These are phyloP conservation scores for Neofusicoccum umdonicola DNA, from an alignment of 2,329 filamentous ascomycete genomes.

Conservation along the genomic window DNA sequence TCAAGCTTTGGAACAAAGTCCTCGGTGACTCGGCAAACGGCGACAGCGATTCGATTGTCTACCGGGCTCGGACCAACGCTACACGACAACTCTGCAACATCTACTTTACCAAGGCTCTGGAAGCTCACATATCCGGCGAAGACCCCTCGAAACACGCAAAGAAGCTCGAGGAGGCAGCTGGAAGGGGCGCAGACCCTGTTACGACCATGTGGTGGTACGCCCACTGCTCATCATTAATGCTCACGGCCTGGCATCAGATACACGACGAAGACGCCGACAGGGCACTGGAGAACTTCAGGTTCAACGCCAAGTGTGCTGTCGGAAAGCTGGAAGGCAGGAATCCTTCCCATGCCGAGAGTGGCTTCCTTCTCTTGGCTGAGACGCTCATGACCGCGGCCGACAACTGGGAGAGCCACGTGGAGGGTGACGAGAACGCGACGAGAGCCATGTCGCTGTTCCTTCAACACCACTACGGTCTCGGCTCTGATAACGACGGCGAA, in stretches of 20 bases:
- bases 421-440: slow-evolving; percentile 6
- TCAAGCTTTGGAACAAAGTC: slow-evolving; percentile 11
- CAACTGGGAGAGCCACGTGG: slow-evolving; percentile 9
- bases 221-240: slow-evolving; percentile 12
- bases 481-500: not conserved
- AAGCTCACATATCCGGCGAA: slow-evolving; percentile 5
- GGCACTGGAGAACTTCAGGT: slow-evolving; percentile 10
- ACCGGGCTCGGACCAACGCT: slow-evolving; percentile 1
- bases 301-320: slow-evolving; percentile 6
- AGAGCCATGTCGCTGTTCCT: slow-evolving; percentile 7
- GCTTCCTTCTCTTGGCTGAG: slow-evolving; percentile 10
- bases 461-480: not conserved
- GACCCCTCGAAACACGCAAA: not conserved
- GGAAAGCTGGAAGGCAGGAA: slow-evolving; percentile 7
- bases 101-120: slow-evolving; percentile 13
- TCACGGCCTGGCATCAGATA: slow-evolving; percentile 11
- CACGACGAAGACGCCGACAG: not conserved
- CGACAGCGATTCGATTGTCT: slow-evolving; percentile 3
- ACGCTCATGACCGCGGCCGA: slow-evolving; percentile 11
- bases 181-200: slow-evolving; percentile 1
- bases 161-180: slow-evolving; percentile 5
- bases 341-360: slow-evolving; percentile 8
- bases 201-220: slow-evolving; percentile 10
- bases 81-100: slow-evolving; percentile 9
- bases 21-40: not conserved